Base-by-base conservation (phyloP, 148 eudicot genomes). In the Chenopodium suecicum region DNA sequence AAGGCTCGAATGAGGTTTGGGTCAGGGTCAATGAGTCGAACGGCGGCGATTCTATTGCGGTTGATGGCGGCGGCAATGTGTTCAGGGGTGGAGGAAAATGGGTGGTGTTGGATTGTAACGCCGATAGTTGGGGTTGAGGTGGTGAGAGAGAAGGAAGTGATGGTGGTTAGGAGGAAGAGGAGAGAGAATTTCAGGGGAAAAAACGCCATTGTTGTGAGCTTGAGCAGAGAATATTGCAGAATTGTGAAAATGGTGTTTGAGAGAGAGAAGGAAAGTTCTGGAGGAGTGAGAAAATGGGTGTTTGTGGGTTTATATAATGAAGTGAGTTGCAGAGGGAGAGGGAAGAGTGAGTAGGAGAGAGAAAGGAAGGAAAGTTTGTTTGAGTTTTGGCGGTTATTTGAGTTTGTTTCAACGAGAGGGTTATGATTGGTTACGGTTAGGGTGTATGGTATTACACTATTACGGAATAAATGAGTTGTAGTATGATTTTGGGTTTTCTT, bases 1-100 rank as follows among this genome's bases (percentile, higher is more conserved):
- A 92, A 94, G 63, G 97, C 83, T 0, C 94, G 89, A 64, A 94
- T 79, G 2, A 84, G 63, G 41, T 84, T n/a, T 0, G 98, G 93
- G 68, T 84, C 74, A 0, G 94, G 86, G 62, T 86, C 19, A 3
- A 83, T 79, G 82, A 92, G 88, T 22, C 88, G 91, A 56, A 94
- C 83, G 81, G 94, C 62, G 82, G 92, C 14, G 85, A 94, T 77
- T 19, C 68, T 72, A 31, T 34, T 62, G 58, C 47, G 69, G 77
- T 13, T 68, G 72, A 84, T 72, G 54, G 80, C 60, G 47, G 82
- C 34, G 31, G 85, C 83, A 20, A 87, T 48, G 12, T n/a, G 71
- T 46, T 78, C 78, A 8, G 80, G 73, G n/a, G 34, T 22, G 75
- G 80, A 16, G 62, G 77, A 17, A 44, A 67, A 34, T 8, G 84